Evolutionary conservation across 2,329 filamentous ascomycete genomes (phyloP).

Genomic region (Cladosporium phlei): DNA sequence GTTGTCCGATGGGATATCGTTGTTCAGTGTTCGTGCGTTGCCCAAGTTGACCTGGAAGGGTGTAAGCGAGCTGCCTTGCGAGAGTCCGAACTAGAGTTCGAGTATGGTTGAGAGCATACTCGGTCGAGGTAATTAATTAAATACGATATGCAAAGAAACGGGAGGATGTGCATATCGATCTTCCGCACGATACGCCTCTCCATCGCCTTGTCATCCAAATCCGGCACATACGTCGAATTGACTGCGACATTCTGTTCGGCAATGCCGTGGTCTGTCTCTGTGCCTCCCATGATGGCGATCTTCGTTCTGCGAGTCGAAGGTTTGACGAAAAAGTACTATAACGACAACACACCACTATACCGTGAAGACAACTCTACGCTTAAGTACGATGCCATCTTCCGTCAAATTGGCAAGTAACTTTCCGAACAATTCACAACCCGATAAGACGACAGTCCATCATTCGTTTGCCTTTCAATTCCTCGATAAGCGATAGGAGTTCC

Average conservation of each 20-base stretch:
- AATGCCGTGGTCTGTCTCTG: background rate
- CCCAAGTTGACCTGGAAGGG: constrained; percentile 32
- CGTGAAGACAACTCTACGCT: background rate
- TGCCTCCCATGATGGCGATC: background rate
- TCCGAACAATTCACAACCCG: background rate
- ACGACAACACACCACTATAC: background rate
- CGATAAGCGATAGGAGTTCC: background rate
- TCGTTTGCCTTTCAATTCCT: background rate
- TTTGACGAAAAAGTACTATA: too few species aligned
- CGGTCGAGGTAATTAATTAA: constrained; percentile 19
- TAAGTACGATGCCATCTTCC: background rate
- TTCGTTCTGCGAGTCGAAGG: background rate
- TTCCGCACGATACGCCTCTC: constrained; percentile 61
- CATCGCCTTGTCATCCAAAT: constrained; percentile 12
- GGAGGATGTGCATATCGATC: constrained; percentile 63
- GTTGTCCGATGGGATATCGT: constrained; percentile 42
- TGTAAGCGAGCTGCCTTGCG: background rate
- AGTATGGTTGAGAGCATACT: background rate
- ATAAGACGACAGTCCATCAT: background rate
- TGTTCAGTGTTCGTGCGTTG: constrained; percentile 35
- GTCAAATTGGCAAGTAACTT: background rate
- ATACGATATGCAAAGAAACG: constrained; percentile 55
- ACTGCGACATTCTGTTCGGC: background rate
- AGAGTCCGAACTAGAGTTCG: background rate
- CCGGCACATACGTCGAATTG: constrained; percentile 6